Base-by-base conservation (phyloP, 805 yeast genomes). In the Hagleromyces aurorensis region DNA sequence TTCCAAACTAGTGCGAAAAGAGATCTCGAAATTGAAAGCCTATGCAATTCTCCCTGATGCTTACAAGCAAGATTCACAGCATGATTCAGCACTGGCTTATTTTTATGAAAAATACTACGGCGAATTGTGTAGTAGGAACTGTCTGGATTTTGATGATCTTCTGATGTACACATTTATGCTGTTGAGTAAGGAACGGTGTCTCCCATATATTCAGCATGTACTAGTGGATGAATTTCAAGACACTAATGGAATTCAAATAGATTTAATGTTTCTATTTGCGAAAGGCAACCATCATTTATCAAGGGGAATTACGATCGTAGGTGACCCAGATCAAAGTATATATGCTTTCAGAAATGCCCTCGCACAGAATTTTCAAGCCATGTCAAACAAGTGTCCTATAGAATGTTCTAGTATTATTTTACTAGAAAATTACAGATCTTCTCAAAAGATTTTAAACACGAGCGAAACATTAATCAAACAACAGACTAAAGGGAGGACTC, bases 241-340 rank as follows among this genome's bases (percentile, higher is more conserved):
- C 46, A 86, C 96, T 0, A 84, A 81, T 44, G 63, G 63, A 19
- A 65, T 85, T 11, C 97, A 89, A 50, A 63, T 85, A 40, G 71
- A 73, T 32, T 60, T 91, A 25, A 69, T 84, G 64, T 68, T 67
- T 37, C 58, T 62, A 4, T 56, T 80, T 18, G 65, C 77, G 0
- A 46, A 49, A 8, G 62, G 61, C 34, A 61, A 68, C 21, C 45
- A 54, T 3, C 52, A 57, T 12, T 30, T 48, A 12, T 64, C 62
- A 20, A 51, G 73, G 37, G 77, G 77, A 34, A 68, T 89, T 6
- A 83, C 96, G 0, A 77, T 86, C 1, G 96, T 89, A 2, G 98
- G 98, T 1, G 98, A 89, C 50, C 95, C 96, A 0, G 96, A 91
- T 54, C 98, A 89, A 55, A 78, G 94, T 48, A 89, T 89, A 13